A percentile compares a stretch with the other conserved stretches of the same genome.
Evolutionary conservation across 106 monocot species (phyloP).

Genomic region (Narthecium ossifragum): DNA sequence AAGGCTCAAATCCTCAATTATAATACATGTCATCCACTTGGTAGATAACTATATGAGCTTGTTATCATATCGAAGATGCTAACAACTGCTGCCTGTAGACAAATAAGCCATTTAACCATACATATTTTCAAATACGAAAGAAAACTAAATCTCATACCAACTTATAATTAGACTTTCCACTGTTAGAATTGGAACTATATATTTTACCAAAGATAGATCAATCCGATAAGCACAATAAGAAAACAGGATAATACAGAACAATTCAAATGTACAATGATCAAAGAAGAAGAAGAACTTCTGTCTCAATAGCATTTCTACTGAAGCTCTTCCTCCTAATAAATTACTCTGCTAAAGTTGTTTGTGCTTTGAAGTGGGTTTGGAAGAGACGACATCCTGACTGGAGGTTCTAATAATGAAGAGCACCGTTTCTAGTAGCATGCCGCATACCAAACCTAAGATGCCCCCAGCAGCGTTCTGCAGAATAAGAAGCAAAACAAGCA

Average conservation of each 20-base stretch:
- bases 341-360: constrained; percentile 34
- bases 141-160: too few relatives aligned
- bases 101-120: too few relatives aligned
- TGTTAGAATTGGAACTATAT: too few relatives aligned
- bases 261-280: background rate
- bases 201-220: too few relatives aligned
- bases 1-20: too few relatives aligned
- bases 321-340: background rate
- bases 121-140: too few relatives aligned
- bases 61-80: too few relatives aligned
- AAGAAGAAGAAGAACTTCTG: background rate
- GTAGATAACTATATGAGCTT: too few relatives aligned
- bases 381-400: constrained; percentile 18
- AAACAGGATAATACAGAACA: background rate
- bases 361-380: constrained; percentile 20
- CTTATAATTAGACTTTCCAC: too few relatives aligned
- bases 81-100: too few relatives aligned
- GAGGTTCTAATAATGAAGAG: constrained; percentile 72
- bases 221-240: background rate
- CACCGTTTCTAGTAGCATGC: constrained; percentile 66
- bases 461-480: constrained; percentile 70
- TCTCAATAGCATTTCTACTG: background rate
- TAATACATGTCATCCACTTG: too few relatives aligned
- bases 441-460: constrained; percentile 62
- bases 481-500: background rate